phyloP scores from a whole-genome alignment of 805 yeast genomes.

The Candida caryicola region DNA sequence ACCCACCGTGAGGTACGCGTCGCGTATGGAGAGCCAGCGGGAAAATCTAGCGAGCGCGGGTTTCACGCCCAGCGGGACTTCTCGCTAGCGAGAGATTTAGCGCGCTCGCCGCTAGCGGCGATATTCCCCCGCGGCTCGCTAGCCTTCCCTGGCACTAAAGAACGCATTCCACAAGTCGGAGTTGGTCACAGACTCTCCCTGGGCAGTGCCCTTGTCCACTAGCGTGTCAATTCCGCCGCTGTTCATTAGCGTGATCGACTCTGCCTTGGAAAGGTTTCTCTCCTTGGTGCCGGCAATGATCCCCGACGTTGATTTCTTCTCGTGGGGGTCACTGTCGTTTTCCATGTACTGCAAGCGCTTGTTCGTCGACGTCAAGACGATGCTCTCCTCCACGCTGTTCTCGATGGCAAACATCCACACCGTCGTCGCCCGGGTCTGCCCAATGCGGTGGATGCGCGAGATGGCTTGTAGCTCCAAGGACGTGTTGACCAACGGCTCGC shows the following conservation, averaged over 20 bases:
- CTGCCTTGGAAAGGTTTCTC: constrained; percentile 40
- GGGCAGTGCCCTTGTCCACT: constrained; percentile 38
- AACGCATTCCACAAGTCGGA: constrained; percentile 64
- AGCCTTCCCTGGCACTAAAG: constrained; percentile 38
- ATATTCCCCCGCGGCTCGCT: too few relatives aligned
- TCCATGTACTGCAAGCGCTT: constrained; percentile 49
- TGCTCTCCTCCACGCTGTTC: constrained; percentile 86
- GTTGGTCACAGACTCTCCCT: constrained; percentile 59
- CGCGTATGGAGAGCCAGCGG: too few relatives aligned
- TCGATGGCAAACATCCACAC: constrained; percentile 91
- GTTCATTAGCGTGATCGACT: constrained; percentile 51
- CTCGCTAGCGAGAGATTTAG: too few relatives aligned
- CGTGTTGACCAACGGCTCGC: constrained; percentile 89
- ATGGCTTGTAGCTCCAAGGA: constrained; percentile 90
- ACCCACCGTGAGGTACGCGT: too few relatives aligned
- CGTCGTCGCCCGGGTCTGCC: constrained; percentile 75
- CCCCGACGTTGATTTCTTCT: constrained; percentile 10
- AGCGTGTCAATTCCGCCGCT: constrained; percentile 50
- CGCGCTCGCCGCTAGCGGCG: too few relatives aligned
- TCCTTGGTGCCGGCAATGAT: constrained; percentile 25
- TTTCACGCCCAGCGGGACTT: too few relatives aligned
- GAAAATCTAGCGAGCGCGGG: too few relatives aligned
- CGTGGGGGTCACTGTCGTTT: constrained; percentile 9
- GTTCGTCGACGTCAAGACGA: constrained; percentile 64
- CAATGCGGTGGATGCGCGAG: constrained; percentile 88